Base-by-base conservation (phyloP, 306 rosid species). In the Acacia melanoxylon region DNA sequence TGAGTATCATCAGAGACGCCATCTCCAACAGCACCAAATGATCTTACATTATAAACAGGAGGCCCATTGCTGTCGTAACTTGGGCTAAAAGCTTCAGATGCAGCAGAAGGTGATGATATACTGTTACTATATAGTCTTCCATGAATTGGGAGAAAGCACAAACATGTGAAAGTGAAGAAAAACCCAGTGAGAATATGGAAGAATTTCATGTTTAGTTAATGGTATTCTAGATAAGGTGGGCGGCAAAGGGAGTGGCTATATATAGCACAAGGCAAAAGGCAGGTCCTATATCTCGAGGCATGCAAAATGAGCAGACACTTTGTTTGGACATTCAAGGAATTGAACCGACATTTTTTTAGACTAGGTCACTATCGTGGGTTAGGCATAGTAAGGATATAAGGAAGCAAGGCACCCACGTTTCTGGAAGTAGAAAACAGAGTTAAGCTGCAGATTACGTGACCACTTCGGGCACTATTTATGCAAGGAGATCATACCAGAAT, bases 11-110 rank as follows among this genome's bases (percentile, higher is more conserved):
- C 92, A 8, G 58, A 40, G 73, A 73, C 79, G 27, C 94, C 94
- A 63, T 90, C 84, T 45, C 94, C 97, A 83, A 87, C 75, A 10
- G 92, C 92, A 80, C 97, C 97, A 69, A 87, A 92, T 72, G 78
- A 76, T 52, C 77, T 81, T 29, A 90, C 89, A 31, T 90, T 62
- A 33, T 85, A 85, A 72, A 87, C 82, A 25, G 56, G 33, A 35
- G 52, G 46, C 5, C 35, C n/a, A 42, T 56, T 61, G 35, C 51
- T 51, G n/a, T 10, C 14, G 48, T 24, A 27, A 29, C 51, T 66
- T n/a, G 77, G 77, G 49, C 76, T 44, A 51, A 10, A 42, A 72
- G 80, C 59, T 8, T 73, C 72, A 11, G 80, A 68, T 27, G 84
- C 46, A 17, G 74, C 56, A 68, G 87, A 67, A 61, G 83, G 79